Evolutionary conservation across 2,329 filamentous ascomycete species (phyloP).

Genomic region (Nothopassalora personata): DNA sequence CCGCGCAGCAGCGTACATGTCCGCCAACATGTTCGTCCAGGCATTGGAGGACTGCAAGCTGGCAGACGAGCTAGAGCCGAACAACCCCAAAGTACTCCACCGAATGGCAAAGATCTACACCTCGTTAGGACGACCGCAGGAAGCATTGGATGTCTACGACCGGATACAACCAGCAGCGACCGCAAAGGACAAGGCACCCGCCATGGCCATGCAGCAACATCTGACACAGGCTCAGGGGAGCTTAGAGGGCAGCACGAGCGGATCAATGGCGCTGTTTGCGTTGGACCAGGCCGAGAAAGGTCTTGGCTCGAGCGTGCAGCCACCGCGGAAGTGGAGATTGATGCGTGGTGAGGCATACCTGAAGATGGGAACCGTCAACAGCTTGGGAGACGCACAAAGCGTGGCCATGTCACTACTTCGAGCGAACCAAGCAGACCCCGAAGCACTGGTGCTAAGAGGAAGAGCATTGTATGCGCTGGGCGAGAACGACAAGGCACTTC

Average conservation of each 20-base stretch:
- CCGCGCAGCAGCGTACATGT: constrained; percentile 90
- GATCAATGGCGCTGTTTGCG: constrained; percentile 87
- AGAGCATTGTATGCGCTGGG: constrained; percentile 84
- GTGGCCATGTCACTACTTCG: constrained; percentile 83
- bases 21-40: constrained; percentile 68
- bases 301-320: constrained; percentile 67
- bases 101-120: constrained; percentile 87
- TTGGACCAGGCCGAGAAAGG: constrained; percentile 83
- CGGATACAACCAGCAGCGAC: constrained; percentile 76
- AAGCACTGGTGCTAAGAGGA: constrained; percentile 84
- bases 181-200: constrained; percentile 77
- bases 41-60: constrained; percentile 82
- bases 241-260: constrained; percentile 66
- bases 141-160: constrained; percentile 76
- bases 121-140: constrained; percentile 75
- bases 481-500: constrained; percentile 90
- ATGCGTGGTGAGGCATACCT: constrained; percentile 88
- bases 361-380: constrained; percentile 85
- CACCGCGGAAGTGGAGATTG: constrained; percentile 88
- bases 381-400: constrained; percentile 85
- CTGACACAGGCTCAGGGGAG: constrained; percentile 74
- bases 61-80: constrained; percentile 76
- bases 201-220: constrained; percentile 78
- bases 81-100: constrained; percentile 81
- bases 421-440: constrained; percentile 83